Evolutionary conservation across 345 rosid species (phyloP), one percentile per base, ranked within the genome.

Genomic region (Eucalyptus cloeziana): DNA sequence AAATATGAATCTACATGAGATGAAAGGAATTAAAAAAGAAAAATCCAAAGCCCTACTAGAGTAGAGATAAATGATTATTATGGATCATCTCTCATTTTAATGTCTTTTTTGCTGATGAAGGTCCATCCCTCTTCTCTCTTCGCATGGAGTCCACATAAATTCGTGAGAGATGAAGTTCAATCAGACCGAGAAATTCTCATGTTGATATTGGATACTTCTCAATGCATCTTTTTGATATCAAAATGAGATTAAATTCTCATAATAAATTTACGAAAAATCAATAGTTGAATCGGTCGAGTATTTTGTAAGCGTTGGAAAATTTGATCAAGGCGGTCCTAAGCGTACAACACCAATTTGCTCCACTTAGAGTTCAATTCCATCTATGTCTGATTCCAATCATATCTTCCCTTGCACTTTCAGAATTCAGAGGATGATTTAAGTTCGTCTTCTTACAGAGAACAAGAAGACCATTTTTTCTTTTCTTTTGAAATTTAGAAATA

Each of bases 221-320:
- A 64, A 37, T 17, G 81, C 45, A 3, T 71, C 25, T 22, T 17
- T 71, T 71, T 9, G 1, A 5, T 33, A 4, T 31, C 79, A 67
- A n/a, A 4, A 17, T 67, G 33, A 67, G 3, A 67, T 67, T 67
- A 67, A 16, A n/a, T 67, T 67, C 79, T 30, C 11, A 4, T 67
- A n/a, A 30, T 15, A 31, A 67, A n/a, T n/a, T 17, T 67, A 67
- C 1, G 10, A 31, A 31, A 67, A 67, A 67, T 31, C 19, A n/a
- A 67, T 67, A 10, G 0, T 71, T 37, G 4, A 71, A 71, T 1
- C 0, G 1, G 44, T 33, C 7, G 7, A 71, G 44, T 69, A 33
- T 71, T 71, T 33, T 6, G 0, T 33, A 71, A 71, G 1, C 13
- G 4, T 17, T 10, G 1, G 4, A 19, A 71, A 33, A 33, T 8